Evolutionary conservation across 2,329 filamentous ascomycete genomes (phyloP).

Genomic region (Fusarium lyarnte): DNA sequence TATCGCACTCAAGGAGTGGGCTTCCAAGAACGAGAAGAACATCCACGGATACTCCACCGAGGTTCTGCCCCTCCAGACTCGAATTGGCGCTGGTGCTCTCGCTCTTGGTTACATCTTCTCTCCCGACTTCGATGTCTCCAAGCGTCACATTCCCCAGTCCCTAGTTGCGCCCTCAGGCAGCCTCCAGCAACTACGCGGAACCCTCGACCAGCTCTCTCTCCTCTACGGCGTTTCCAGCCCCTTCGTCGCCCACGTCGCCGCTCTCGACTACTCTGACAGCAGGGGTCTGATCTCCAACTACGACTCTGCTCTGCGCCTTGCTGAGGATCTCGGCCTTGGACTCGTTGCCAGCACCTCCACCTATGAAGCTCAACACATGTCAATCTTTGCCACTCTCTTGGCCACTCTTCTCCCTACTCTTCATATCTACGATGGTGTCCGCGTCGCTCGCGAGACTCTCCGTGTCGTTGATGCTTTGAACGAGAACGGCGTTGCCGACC

Average conservation of each 20-base stretch:
- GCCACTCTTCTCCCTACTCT: conserved; percentile 83
- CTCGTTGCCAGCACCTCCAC: conserved; percentile 86
- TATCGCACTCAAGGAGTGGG: conserved; percentile 82
- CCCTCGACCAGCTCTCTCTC: conserved; percentile 89
- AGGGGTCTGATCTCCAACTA: conserved; percentile 89
- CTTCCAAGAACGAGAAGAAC: conserved; percentile 75
- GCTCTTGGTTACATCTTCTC: conserved; percentile 98
- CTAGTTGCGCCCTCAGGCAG: conserved; percentile 88
- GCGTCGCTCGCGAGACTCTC: conserved; percentile 82
- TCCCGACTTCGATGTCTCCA: conserved; percentile 91
- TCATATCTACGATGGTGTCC: conserved; percentile 89
- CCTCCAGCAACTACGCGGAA: conserved; percentile 80
- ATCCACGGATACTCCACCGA: conserved; percentile 82
- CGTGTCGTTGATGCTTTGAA: conserved; percentile 84
- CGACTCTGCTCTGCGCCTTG: conserved; percentile 77
- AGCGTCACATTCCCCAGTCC: conserved; percentile 90
- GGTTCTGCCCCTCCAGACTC: conserved; percentile 84
- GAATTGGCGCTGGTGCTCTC: conserved; percentile 88
- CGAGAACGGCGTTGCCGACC: conserved; percentile 72
- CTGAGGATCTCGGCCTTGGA: conserved; percentile 90
- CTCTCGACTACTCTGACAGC: conserved; percentile 79
- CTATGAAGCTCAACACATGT: conserved; percentile 95
- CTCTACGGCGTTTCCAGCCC: conserved; percentile 93
- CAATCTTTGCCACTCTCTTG: conserved; percentile 84
- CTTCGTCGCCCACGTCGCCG: conserved; percentile 91